phyloP scores from a whole-genome alignment of 805 yeast genomes.

The Candida nitratophila region DNA sequence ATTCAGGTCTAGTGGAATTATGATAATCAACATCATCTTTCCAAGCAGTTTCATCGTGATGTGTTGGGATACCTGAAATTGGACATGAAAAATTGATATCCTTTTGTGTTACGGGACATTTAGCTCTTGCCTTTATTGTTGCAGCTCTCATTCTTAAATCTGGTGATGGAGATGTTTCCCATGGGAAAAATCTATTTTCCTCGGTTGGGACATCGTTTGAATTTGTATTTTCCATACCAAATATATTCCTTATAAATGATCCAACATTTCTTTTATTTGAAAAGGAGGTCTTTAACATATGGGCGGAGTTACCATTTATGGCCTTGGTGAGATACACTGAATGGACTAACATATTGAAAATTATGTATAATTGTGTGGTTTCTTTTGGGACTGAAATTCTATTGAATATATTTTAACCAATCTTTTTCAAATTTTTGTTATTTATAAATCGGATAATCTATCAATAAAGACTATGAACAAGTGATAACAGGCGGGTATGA shows the following conservation, averaged over 20 bases:
- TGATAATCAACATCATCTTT: conserved; percentile 72
- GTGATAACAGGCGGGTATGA: too few species aligned
- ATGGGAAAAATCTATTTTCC: conserved; percentile 70
- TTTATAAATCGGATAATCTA: too few species aligned
- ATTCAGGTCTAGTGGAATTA: conserved; percentile 54
- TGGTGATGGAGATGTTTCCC: conserved; percentile 90
- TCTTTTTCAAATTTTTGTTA: too few species aligned
- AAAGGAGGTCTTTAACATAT: neutral
- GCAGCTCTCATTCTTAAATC: conserved; percentile 91
- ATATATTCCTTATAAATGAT: conserved; percentile 28
- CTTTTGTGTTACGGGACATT: conserved; percentile 82
- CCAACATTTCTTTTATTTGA: conserved; percentile 18
- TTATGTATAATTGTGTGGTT: too few species aligned
- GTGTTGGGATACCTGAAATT: conserved; percentile 92
- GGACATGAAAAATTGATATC: conserved; percentile 88
- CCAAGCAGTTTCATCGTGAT: conserved; percentile 88
- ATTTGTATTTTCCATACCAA: conserved; percentile 51
- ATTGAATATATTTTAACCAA: too few species aligned
- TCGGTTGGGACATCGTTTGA: conserved; percentile 62
- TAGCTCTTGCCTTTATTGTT: conserved; percentile 75
- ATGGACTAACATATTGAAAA: neutral
- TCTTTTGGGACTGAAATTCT: too few species aligned
- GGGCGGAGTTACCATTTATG: neutral
- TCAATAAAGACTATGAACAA: too few species aligned
- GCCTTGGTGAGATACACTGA: neutral